These are phyloP conservation scores for Glycine latifolia DNA, from an alignment of 306 rosid genomes.

Conservation along the genomic window DNA sequence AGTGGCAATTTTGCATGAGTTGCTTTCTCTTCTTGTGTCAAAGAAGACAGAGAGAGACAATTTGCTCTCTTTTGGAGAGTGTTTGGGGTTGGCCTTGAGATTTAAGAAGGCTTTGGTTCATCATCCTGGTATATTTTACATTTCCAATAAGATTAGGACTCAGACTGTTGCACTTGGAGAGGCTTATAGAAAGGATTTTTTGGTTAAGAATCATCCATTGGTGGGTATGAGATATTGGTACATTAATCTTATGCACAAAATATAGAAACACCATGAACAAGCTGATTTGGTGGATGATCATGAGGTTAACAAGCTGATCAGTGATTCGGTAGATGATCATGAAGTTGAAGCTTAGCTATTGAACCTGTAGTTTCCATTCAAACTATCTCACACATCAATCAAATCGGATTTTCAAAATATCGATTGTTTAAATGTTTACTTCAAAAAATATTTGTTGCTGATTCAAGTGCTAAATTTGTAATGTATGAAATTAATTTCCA, in stretches of 20 bases:
- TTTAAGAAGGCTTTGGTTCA: slow-evolving; percentile 79
- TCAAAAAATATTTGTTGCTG: slow-evolving; percentile 13
- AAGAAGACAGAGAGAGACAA: slow-evolving; percentile 78
- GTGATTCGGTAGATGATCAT: slow-evolving; percentile 18
- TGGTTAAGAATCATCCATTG: slow-evolving; percentile 74
- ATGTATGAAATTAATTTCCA: slow-evolving; percentile 19
- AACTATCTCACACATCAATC: slow-evolving; percentile 8
- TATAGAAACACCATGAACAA: slow-evolving; percentile 39
- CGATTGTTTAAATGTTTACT: slow-evolving; percentile 26
- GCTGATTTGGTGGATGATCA: slow-evolving; percentile 37
- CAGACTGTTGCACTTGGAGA: slow-evolving; percentile 83
- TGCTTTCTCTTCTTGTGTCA: slow-evolving; percentile 77
- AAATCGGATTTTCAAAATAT: slow-evolving; percentile 23
- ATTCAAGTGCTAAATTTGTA: slow-evolving; percentile 26
- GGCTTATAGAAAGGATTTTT: slow-evolving; percentile 75
- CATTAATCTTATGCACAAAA: slow-evolving; percentile 70
- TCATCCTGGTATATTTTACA: slow-evolving; percentile 86
- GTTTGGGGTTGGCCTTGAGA: slow-evolving; percentile 74
- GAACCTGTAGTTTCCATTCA: slow-evolving; percentile 27
- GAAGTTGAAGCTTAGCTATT: too few relatives aligned
- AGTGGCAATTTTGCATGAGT: slow-evolving; percentile 80
- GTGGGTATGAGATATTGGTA: slow-evolving; percentile 77
- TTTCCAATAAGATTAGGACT: slow-evolving; percentile 79
- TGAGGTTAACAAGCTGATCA: slow-evolving; percentile 33
- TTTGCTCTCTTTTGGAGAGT: slow-evolving; percentile 64